Conservation (phyloP, 768 basidiomycete species). For the Naganishia friedmannii region DNA sequence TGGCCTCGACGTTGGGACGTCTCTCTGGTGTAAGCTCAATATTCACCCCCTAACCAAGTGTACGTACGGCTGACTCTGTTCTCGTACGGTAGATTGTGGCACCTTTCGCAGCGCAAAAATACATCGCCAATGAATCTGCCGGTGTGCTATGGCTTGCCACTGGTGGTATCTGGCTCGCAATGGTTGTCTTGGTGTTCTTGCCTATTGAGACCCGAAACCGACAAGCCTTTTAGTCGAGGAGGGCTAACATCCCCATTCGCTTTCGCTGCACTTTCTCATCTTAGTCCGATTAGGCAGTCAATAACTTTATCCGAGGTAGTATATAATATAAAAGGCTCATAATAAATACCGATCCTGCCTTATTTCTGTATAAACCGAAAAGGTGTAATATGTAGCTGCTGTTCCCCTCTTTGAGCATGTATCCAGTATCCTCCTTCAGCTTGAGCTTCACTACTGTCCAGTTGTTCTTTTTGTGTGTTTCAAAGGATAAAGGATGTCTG, state of each 20-base stretch:
- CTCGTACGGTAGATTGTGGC: conserved; percentile 43
- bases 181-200: conserved; percentile 43
- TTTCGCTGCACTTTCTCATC: not conserved
- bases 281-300: too few relatives aligned
- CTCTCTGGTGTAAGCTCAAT: conserved; percentile 32
- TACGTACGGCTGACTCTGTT: not conserved
- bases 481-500: too few relatives aligned
- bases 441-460: too few relatives aligned
- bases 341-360: too few relatives aligned
- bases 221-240: conserved; percentile 47
- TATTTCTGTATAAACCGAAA: too few relatives aligned
- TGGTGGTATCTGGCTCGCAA: conserved; percentile 44
- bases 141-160: conserved; percentile 49
- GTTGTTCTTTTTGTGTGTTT: too few relatives aligned
- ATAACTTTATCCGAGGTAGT: too few relatives aligned
- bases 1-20: conserved; percentile 47
- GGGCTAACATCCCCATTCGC: not conserved
- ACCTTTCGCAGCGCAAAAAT: conserved; percentile 45
- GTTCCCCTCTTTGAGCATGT: too few relatives aligned
- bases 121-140: conserved; percentile 31
- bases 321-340: too few relatives aligned
- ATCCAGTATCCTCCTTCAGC: too few relatives aligned
- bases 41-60: not conserved
- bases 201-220: conserved; percentile 49
- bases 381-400: too few relatives aligned